Percentiles rank a stretch among this genome's conserved stretches.
Conservation (phyloP, 2,329 filamentous ascomycete species). For the Exophiala spinifera region DNA sequence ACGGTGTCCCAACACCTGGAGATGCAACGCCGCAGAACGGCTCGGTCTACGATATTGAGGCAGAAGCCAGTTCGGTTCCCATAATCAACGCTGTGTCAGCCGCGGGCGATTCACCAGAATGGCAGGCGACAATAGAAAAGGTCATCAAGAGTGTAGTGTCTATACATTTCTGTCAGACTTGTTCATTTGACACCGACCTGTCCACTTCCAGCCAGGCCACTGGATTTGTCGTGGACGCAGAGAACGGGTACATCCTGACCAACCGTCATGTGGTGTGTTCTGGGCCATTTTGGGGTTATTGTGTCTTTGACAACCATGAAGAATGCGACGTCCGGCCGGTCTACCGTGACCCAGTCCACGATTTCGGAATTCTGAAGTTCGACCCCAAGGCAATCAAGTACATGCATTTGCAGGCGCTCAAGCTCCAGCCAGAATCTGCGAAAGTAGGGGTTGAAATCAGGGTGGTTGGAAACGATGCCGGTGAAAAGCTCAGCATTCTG, state of each 20-base stretch:
- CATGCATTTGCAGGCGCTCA: slow-evolving; percentile 80
- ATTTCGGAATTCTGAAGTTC: slow-evolving; percentile 96
- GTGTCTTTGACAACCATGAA: slow-evolving; percentile 98
- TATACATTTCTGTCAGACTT: slow-evolving; percentile 98
- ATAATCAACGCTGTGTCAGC: slow-evolving; percentile 47
- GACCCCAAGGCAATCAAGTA: slow-evolving; percentile 96
- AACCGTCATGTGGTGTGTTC: slow-evolving; percentile 92
- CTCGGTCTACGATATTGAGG: slow-evolving; percentile 44
- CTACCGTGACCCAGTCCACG: slow-evolving; percentile 96
- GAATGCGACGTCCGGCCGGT: slow-evolving; percentile 93
- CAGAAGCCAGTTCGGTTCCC: slow-evolving; percentile 46
- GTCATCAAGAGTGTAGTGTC: slow-evolving; percentile 95
- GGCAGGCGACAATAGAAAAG: slow-evolving; percentile 91
- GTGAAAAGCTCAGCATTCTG: slow-evolving; percentile 95
- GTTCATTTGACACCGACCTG: slow-evolving; percentile 94
- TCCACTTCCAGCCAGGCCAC: slow-evolving; percentile 94
- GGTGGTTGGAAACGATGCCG: slow-evolving; percentile 96
- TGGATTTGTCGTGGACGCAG: slow-evolving; percentile 93
- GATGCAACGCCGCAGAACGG: slow-evolving; percentile 44
- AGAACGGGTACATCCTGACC: slow-evolving; percentile 83
- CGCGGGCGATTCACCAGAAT: slow-evolving; percentile 69
- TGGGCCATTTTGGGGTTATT: slow-evolving; percentile 96
- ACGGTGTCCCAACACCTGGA: slow-evolving; percentile 37
- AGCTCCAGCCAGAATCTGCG: slow-evolving; percentile 80
- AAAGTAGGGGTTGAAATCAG: slow-evolving; percentile 88